phyloP scores from a whole-genome alignment of 108 stramenopile genomes.

The Cyclostephanos invisitatus region DNA sequence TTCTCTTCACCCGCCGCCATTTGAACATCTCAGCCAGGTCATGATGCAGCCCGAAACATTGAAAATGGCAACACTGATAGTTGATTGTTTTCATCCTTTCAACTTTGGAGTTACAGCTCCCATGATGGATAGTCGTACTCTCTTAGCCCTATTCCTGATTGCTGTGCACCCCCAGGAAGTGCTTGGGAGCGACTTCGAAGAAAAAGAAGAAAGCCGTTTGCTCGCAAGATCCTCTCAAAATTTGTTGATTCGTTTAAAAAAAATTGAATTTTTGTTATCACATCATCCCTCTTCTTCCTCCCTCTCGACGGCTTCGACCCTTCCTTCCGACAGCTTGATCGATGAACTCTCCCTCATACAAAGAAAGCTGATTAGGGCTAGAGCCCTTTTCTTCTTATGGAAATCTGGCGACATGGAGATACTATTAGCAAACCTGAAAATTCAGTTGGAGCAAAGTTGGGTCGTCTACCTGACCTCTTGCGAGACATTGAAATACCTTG shows the following conservation, averaged over 20 bases:
- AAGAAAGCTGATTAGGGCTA: not conserved
- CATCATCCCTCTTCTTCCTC: no score
- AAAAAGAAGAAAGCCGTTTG: slow-evolving; percentile 10
- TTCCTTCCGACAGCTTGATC: no score
- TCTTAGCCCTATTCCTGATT: slow-evolving; percentile 33
- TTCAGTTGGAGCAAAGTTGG: slow-evolving; percentile 47
- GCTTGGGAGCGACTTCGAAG: slow-evolving; percentile 23
- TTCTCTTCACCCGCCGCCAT: not conserved
- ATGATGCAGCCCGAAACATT: slow-evolving; percentile 37
- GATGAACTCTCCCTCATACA: no score
- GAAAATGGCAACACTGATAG: slow-evolving; percentile 11
- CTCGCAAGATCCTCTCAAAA: no score
- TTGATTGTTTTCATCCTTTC: slow-evolving; percentile 27
- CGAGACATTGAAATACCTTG: slow-evolving; percentile 26
- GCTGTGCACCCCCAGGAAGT: slow-evolving; percentile 37
- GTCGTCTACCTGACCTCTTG: slow-evolving; percentile 33
- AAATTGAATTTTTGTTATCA: no score
- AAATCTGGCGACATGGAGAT: slow-evolving; percentile 28
- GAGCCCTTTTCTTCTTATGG: slow-evolving; percentile 38
- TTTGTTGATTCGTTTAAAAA: slow-evolving; percentile 11
- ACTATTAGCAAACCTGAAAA: slow-evolving; percentile 19
- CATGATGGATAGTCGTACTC: slow-evolving; percentile 27
- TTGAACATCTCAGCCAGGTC: slow-evolving; percentile 21
- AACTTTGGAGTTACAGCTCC: not conserved
- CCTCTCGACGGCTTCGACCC: no score